phyloP scores from a whole-genome alignment of 1,139 yeast species.

The Geotrichum australiense region DNA sequence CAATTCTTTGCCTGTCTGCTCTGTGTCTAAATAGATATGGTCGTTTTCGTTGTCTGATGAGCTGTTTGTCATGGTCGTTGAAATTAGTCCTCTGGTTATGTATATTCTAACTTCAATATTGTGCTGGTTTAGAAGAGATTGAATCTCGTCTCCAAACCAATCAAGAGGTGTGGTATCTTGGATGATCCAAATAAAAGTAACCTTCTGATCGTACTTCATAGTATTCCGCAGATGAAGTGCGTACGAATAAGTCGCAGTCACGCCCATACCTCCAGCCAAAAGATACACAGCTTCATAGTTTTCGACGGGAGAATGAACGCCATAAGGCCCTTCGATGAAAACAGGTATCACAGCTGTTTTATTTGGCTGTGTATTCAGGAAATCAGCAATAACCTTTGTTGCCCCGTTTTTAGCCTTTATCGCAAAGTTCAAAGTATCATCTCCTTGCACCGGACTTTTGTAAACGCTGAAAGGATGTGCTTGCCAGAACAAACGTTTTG shows the following conservation, averaged over 20 bases:
- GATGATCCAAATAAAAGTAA: slow-evolving; percentile 48
- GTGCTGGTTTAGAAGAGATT: slow-evolving; percentile 26
- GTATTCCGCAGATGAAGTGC: slow-evolving; percentile 19
- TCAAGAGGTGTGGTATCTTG: slow-evolving; percentile 40
- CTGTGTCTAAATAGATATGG: neutral
- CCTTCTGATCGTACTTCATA: slow-evolving; percentile 6
- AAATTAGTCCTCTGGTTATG: slow-evolving; percentile 3
- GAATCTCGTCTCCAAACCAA: slow-evolving; percentile 51
- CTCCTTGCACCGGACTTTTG: slow-evolving; percentile 23
- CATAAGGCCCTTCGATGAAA: slow-evolving; percentile 53
- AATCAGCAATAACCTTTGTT: slow-evolving; percentile 23
- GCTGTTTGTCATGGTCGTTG: neutral
- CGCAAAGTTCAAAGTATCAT: slow-evolving; percentile 32
- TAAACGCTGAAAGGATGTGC: slow-evolving; percentile 49
- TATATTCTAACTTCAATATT: slow-evolving; percentile 10
- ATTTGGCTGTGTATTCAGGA: slow-evolving; percentile 4
- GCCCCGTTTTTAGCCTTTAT: slow-evolving; percentile 34
- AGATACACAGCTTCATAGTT: slow-evolving; percentile 46
- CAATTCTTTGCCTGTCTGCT: too few relatives aligned
- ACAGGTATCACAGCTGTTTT: slow-evolving; percentile 32
- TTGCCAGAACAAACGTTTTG: slow-evolving; percentile 42
- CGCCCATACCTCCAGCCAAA: slow-evolving; percentile 62
- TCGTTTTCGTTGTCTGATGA: too few relatives aligned
- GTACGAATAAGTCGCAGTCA: slow-evolving; percentile 42
- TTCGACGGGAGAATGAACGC: slow-evolving; percentile 42